Base-by-base conservation (phyloP, 1,284 basidiomycete genomes). In the Naganishia albida region DNA sequence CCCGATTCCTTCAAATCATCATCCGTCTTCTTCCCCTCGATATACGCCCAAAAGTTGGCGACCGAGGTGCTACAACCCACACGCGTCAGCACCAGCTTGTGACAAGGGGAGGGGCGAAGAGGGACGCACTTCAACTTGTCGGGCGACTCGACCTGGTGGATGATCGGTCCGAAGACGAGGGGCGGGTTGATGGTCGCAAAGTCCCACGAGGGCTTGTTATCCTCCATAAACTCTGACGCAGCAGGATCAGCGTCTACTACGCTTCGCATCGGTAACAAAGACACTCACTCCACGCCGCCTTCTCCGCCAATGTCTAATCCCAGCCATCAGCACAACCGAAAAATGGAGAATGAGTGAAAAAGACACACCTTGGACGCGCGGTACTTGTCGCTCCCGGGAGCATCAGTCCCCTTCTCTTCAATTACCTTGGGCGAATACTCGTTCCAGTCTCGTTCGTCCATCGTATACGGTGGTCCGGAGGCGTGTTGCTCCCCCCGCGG, bases 221-320 rank as follows among this genome's bases (percentile, higher is more conserved):
- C 80, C 62, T 85, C 80, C 65, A 84, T 79, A 63, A 86, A 86
- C 48, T 84, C 80, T 75, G 30, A 6, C n/a, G 40, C 51, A 51
- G 13, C 66, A 62, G 69, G 69, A 72, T 67, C 70, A 68, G 56
- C 18, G 67, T 55, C 26, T 55, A 42, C 48, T 42, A 34, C 25
- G 16, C 2, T 12, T 55, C 38, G n/a, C n/a, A n/a, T 23, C 44
- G 34, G 30, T 16, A 25, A 3, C 1, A 30, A 48, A 38, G 13
- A 42, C 12, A 71, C 70, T 66, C 66, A 74, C 72, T 72, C 80
- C 80, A 81, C 1, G 80, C 75, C 1, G 78, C 77, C 59, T 76
- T 72, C 72, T 92, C 89, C 1, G 89, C 88, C 1, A 91, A 78
- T 4, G 83, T 85, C 80, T 91, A 91, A 7, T 52, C 1, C 18